Base-by-base conservation (phyloP, 2,329 filamentous ascomycete genomes). In the Verticillium zaregamsianum region DNA sequence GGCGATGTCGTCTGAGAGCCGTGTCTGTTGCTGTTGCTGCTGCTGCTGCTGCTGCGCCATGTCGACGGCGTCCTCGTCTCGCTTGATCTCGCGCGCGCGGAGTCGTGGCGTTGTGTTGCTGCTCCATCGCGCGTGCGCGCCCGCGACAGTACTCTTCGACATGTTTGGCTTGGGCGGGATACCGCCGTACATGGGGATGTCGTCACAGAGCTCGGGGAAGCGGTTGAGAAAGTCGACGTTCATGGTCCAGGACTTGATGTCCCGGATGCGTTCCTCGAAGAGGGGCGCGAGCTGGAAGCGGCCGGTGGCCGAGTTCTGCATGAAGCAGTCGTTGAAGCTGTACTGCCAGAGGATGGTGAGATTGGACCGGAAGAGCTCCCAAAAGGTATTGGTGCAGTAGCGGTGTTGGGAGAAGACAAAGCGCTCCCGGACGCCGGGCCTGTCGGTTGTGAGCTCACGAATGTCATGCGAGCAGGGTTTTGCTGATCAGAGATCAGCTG, bases 171-270 rank as follows among this genome's bases (percentile, higher is more conserved):
- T 52, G n/a, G 45, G 17, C 17, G 45, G 45, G 20, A 52, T 52
- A 1, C n/a, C 20, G n/a, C 9, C 20, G 20, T 23, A 52, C n/a
- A 52, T 23, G 45, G 70, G 71, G 0, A 72, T 72, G 31, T 85
- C 71, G 5, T 64, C 66, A 3, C 49, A 64, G 14, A 72, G 62
- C 35, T 72, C 71, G 1, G 71, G 71, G 2, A 68, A 72, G 3
- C 63, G 64, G 0, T 54, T 31, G 28, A 72, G 72, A 52, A 72
- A 67, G 17, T 73, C 71, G 0, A 57, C 23, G 2, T 62, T 64
- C 71, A 72, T 71, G 1, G 70, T 69, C 71, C 71, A 72, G 0
- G 65, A 40, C 17, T 70, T 70, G 8, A 72, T 68, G n/a, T 73
- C 68, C 14, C 63, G 57, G 4, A 73, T 65, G 6, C 67, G 61